Conservation (phyloP, 495 filamentous ascomycete species). For the Penicillium mononematosum region DNA sequence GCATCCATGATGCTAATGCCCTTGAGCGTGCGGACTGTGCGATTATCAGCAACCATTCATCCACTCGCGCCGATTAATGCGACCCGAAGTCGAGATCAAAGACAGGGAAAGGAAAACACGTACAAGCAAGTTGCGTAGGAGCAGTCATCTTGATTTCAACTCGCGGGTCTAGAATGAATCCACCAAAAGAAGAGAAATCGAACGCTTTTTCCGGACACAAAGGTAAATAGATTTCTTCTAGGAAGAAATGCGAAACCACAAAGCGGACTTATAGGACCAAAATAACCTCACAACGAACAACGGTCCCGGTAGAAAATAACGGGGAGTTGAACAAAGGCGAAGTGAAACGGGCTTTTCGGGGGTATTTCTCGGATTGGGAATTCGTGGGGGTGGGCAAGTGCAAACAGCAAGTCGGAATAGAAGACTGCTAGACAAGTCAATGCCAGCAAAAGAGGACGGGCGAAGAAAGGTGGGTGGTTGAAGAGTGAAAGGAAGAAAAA, state of each 20-base stretch:
- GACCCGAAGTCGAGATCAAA: neutral
- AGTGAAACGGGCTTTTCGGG: neutral
- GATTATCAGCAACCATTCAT: conserved; percentile 17
- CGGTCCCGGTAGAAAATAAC: conserved; percentile 1
- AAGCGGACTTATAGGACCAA: neutral
- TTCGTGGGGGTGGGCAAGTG: conserved; percentile 2
- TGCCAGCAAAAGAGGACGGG: conserved; percentile 46
- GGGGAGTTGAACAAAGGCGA: conserved; percentile 12
- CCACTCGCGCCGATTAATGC: neutral
- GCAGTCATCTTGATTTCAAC: conserved; percentile 63
- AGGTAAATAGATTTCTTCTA: conserved; percentile 1
- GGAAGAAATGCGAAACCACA: neutral
- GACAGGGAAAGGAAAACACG: conserved; percentile 27
- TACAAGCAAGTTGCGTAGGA: conserved; percentile 87
- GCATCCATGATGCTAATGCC: conserved; percentile 91
- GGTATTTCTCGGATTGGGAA: conserved; percentile 2
- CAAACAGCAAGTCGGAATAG: conserved; percentile 16
- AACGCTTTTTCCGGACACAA: conserved; percentile 5
- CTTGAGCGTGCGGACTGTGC: conserved; percentile 84
- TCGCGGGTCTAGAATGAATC: conserved; percentile 16
- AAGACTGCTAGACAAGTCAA: conserved; percentile 53
- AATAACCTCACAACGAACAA: conserved; percentile 5
- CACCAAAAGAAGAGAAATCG: conserved; percentile 15
- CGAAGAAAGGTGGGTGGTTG: conserved; percentile 39
- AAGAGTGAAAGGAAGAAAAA: conserved; percentile 38